Evolutionary conservation across 163 green algal species (phyloP), one percentile per base, ranked within the genome.

Genomic region (Volvox carteri): DNA sequence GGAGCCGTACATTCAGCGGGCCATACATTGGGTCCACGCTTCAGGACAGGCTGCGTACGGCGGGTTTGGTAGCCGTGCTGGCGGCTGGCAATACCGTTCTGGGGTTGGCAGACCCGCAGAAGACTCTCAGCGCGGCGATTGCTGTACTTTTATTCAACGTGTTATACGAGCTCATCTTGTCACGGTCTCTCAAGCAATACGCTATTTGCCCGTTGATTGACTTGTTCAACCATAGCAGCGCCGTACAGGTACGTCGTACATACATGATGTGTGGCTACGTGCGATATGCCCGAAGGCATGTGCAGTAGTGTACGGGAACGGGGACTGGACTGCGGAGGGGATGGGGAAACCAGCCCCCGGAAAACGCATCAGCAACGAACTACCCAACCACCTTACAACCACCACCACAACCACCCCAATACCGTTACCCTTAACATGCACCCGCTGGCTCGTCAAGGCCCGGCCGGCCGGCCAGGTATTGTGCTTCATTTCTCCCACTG

Each of bases 71-170:
- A 83, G 93, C 83, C 19, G 90, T 33, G 0, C 91, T 94, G 28
- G 95, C 88, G 54, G 74, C 84, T 5, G 85, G 41, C 58, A 94
- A 93, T 79, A 89, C 85, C 5, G 42, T 37, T 8, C 48, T 90
- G 18, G 89, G 89, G 7, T 80, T 90, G 33, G 81, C 84, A 0
- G 84, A 90, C 50, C 56, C 70, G 12, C 70, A 92, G 18, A 91
- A 89, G 42, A 90, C 91, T 0, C 37, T 95, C 0, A 93, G 90
- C 41, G 95, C 92, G 35, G 93, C 90, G 3, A 90, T 95, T n/a
- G 92, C 94, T 21, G 94, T 91, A n/a, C 87, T 94, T 19, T 21
- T 97, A 48, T 97, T 97, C 93, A 97, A 97, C 86, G 87, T 97
- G 14, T 83, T 97, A 5, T 93, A 85, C 78, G 86, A 91, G 67